Evolutionary conservation across 2,329 filamentous ascomycete genomes (phyloP), one percentile per base, ranked within the genome.

Genomic region (Juglanconis oblonga): DNA sequence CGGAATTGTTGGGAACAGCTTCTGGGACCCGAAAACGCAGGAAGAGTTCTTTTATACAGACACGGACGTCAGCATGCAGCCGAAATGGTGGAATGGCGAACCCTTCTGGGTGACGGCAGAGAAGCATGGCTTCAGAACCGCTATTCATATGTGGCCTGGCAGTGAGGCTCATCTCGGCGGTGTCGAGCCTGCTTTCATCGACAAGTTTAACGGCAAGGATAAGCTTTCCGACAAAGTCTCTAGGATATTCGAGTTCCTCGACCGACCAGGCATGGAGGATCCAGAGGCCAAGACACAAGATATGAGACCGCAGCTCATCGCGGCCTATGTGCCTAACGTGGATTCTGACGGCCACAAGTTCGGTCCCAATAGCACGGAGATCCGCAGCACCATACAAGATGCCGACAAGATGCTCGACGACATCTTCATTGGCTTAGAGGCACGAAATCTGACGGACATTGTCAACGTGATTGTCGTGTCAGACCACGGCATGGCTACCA

Each of bases 61-160:
- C 68, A 86, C 90, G 0, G 72, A 78, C 1, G 82, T 85, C 58
- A 95, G 91, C 65, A 84, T 97, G 74, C 86, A 94, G 65, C 80
- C 90, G 1, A 91, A 94, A 71, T 99, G 95, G 94, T 99, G 95
- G 94, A 87, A 84, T 45, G 95, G 92, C 3, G 92, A 98, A 72
- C 95, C 95, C 0, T 81, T 99, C 35, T 99, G 95, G 95, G 88
- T 89, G 32, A 96, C 94, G 1, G 94, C 94, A 5, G 95, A 98
- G 77, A 85, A 84, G 59, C 89, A 92, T 66, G 89, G 89, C 5
- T 80, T 96, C 36, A 84, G 85, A 59, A 87, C 88, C 35, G 95
- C 92, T 1, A 87, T 99, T 32, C 95, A 99, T 72, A 99, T 99
- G 95, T 99, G 95, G 95, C 95, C 95, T 1, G 95, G 95, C 2